phyloP scores from a whole-genome alignment of 2,329 filamentous ascomycete genomes.

The Amesomyces nigricolor region DNA sequence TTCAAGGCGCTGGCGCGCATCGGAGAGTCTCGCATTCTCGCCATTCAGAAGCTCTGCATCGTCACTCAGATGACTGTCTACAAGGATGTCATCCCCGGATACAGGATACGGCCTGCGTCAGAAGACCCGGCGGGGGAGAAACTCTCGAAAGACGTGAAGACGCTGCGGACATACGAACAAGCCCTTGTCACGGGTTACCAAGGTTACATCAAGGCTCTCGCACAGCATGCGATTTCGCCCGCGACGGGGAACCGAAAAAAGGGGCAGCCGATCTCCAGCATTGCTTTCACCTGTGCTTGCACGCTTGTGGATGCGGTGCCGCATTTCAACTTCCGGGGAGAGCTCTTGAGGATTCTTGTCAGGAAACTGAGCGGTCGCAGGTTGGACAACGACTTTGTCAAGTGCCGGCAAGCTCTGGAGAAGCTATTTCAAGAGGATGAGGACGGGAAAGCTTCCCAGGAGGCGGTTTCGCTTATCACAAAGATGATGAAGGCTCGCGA shows the following conservation, averaged over 20 bases:
- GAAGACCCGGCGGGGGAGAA: slow-evolving; percentile 73
- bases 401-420: slow-evolving; percentile 73
- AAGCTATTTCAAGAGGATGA: slow-evolving; percentile 81
- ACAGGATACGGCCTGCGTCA: slow-evolving; percentile 77
- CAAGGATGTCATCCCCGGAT: slow-evolving; percentile 94
- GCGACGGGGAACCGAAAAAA: slow-evolving; percentile 36
- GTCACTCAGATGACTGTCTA: slow-evolving; percentile 85
- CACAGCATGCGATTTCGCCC: slow-evolving; percentile 53
- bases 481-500: slow-evolving; percentile 94
- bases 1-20: slow-evolving; percentile 75
- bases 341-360: slow-evolving; percentile 81
- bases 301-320: slow-evolving; percentile 74
- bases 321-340: slow-evolving; percentile 93
- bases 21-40: slow-evolving; percentile 60
- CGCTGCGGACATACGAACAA: slow-evolving; percentile 79
- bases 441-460: slow-evolving; percentile 80
- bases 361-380: slow-evolving; percentile 70
- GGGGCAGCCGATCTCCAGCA: slow-evolving; percentile 54
- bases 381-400: slow-evolving; percentile 68
- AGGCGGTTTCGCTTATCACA: slow-evolving; percentile 75
- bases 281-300: slow-evolving; percentile 83
- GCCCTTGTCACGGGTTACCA: slow-evolving; percentile 81
- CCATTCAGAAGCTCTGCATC: slow-evolving; percentile 79
- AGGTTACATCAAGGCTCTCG: slow-evolving; percentile 71
- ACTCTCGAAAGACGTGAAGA: slow-evolving; percentile 85